phyloP scores from a whole-genome alignment of 306 rosid species.

The Sicyos edulis region DNA sequence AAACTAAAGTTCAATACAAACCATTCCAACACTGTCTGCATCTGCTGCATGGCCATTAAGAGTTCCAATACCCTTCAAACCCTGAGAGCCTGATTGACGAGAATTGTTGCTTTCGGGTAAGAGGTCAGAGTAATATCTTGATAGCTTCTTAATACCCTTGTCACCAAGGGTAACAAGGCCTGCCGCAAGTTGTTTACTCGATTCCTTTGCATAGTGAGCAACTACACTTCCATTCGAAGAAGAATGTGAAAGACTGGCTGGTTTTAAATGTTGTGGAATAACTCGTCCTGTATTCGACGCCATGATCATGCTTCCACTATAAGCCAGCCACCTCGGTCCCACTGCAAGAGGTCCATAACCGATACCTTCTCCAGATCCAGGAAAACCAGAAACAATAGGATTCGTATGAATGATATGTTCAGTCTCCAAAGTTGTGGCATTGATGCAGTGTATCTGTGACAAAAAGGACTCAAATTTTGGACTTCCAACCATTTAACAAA shows the following conservation, averaged over 20 bases:
- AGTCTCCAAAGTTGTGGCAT: conserved; percentile 65
- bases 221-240: conserved; percentile 83
- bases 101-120: conserved; percentile 55
- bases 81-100: conserved; percentile 43
- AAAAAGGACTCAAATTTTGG: not conserved
- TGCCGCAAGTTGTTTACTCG: conserved; percentile 92
- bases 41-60: conserved; percentile 56
- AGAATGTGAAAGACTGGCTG: conserved; percentile 58
- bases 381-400: conserved; percentile 51
- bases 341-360: conserved; percentile 95
- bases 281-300: conserved; percentile 56
- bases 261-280: conserved; percentile 59
- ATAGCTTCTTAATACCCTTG: conserved; percentile 86
- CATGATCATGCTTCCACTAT: conserved; percentile 69
- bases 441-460: conserved; percentile 83
- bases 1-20: conserved; percentile 29
- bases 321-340: conserved; percentile 95
- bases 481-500: not conserved
- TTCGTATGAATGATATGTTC: conserved; percentile 79
- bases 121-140: conserved; percentile 73
- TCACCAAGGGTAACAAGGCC: conserved; percentile 88
- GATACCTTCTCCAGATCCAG: conserved; percentile 70
- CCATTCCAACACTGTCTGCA: conserved; percentile 77
- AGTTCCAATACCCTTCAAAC: conserved; percentile 48
- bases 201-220: conserved; percentile 91